Conservation (phyloP, 352 stramenopile genomes). For the Phytophthora pistaciae region DNA sequence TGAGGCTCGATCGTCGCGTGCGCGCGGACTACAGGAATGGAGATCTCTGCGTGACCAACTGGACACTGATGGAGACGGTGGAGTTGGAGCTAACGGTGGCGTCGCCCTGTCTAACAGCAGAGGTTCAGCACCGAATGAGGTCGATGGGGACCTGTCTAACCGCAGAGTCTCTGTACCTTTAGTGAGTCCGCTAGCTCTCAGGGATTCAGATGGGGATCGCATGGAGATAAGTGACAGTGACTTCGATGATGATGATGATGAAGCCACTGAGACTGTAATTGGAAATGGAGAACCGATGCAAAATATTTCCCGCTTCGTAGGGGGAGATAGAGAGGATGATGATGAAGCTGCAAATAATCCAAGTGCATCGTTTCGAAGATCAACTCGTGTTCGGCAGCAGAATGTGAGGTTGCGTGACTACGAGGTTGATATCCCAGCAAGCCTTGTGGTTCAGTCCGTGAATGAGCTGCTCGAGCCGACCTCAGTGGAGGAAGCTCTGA, state of each 20-base stretch:
- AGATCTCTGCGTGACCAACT: not conserved
- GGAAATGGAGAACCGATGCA: conserved; percentile 1
- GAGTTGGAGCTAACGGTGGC: not conserved
- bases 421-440: not conserved
- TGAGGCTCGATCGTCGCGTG: conserved; percentile 11
- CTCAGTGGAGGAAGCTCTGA: not conserved
- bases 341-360: not conserved
- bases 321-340: not conserved
- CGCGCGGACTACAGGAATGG: not conserved
- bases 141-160: conserved; percentile 9
- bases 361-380: not conserved
- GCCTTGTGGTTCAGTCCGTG: not conserved
- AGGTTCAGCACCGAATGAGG: not conserved
- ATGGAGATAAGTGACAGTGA: not conserved
- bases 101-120: conserved; percentile 9
- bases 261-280: conserved; percentile 6
- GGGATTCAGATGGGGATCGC: not conserved
- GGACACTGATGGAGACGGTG: conserved; percentile 13
- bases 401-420: not conserved
- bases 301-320: not conserved
- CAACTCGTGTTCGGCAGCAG: not conserved
- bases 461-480: not conserved
- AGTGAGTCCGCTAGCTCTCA: conserved; percentile 5
- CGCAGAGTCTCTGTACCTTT: not conserved
- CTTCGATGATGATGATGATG: not conserved